phyloP scores from a whole-genome alignment of 1,139 yeast species.

The Torulaspora globosa region DNA sequence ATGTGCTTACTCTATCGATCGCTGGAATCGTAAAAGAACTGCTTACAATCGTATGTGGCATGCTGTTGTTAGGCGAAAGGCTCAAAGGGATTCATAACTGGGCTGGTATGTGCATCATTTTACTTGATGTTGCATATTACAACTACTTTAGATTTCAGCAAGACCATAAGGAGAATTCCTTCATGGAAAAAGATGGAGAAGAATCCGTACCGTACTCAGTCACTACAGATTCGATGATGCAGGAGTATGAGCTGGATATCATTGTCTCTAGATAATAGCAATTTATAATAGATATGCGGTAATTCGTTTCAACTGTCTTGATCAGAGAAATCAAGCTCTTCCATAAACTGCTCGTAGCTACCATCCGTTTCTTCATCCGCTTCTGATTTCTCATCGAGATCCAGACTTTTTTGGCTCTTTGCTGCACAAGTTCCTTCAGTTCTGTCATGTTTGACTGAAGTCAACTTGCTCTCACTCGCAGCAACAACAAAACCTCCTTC shows the following conservation, averaged over 20 bases:
- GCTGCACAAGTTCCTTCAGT: not conserved
- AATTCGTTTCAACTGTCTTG: constrained; percentile 1
- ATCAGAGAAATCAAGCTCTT: constrained; percentile 21
- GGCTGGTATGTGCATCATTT: constrained; percentile 73
- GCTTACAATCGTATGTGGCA: constrained; percentile 69
- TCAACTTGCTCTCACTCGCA: not conserved
- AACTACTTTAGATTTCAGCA: constrained; percentile 57
- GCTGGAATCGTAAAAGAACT: constrained; percentile 94
- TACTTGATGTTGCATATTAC: constrained; percentile 76
- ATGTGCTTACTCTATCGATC: constrained; percentile 78
- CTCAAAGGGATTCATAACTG: constrained; percentile 59
- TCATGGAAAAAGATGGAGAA: constrained; percentile 4
- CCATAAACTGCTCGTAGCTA: constrained; percentile 30
- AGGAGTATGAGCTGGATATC: constrained; percentile 25
- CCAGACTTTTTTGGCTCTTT: constrained; percentile 1
- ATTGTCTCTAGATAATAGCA: constrained; percentile 2
- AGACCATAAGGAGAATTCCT: constrained; percentile 9
- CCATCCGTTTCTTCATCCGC: constrained; percentile 12
- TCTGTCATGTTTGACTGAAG: not conserved
- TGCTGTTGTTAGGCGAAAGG: constrained; percentile 69
- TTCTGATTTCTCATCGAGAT: not conserved
- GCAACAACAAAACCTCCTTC: constrained; percentile 1
- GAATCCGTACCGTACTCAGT: constrained; percentile 14
- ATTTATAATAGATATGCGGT: not conserved
- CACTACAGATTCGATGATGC: constrained; percentile 18